Evolutionary conservation across 1,284 basidiomycete species (phyloP).

Genomic region (Cutaneotrichosporon sp.): DNA sequence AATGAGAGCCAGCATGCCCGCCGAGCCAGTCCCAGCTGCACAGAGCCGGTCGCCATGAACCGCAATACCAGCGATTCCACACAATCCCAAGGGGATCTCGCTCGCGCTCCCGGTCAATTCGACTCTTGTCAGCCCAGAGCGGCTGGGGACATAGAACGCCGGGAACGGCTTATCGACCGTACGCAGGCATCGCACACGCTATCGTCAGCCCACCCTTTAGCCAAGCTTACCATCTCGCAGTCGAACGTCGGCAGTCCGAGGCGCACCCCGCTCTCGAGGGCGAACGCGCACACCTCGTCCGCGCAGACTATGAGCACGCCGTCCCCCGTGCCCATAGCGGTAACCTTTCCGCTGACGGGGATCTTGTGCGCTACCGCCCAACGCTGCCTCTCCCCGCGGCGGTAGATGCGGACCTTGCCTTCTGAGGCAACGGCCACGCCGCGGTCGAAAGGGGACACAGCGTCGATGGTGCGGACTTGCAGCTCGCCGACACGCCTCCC

Average conservation of each 20-base stretch:
- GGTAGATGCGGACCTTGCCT: not conserved
- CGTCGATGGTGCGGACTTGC: not conserved
- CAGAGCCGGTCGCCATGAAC: conserved; percentile 8
- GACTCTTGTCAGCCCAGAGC: not conserved
- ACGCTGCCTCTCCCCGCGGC: conserved; percentile 3
- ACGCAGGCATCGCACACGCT: not conserved
- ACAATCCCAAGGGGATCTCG: not conserved
- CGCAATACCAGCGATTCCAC: conserved; percentile 12
- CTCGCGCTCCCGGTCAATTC: not conserved
- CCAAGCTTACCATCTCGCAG: not conserved
- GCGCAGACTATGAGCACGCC: conserved; percentile 1
- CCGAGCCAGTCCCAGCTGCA: conserved; percentile 7
- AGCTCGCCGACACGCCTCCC: conserved; percentile 23
- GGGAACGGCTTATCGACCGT: not conserved
- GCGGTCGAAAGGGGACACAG: not conserved
- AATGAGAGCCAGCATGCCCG: conserved; percentile 7
- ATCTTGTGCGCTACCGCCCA: not conserved
- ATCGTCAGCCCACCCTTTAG: not conserved
- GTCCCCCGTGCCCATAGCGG: not conserved
- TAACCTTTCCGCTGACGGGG: not conserved
- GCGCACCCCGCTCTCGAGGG: not conserved
- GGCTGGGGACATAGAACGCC: not conserved
- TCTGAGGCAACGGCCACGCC: not conserved
- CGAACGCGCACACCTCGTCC: conserved; percentile 2
- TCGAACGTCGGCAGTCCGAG: not conserved